These are phyloP conservation scores for Chrysophaeum taylorii DNA, from an alignment of 352 stramenopile genomes.

Conservation along the genomic window DNA sequence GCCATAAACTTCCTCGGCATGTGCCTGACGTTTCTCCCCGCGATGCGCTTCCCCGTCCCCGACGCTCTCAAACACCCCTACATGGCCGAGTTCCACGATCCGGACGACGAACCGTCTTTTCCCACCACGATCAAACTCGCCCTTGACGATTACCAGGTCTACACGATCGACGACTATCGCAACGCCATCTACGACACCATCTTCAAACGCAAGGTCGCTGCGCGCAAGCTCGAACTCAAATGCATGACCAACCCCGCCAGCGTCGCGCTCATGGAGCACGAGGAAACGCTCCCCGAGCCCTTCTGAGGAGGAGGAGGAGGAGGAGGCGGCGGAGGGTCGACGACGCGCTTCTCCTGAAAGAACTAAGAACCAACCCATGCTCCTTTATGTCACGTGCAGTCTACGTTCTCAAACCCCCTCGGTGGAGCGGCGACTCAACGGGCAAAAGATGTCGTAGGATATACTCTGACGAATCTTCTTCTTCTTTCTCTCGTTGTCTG, in stretches of 20 bases:
- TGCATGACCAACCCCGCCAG: background rate
- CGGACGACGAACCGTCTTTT: background rate
- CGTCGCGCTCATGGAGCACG: background rate
- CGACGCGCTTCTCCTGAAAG: too few relatives aligned
- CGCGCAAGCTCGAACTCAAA: background rate
- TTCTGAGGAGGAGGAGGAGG: too few relatives aligned
- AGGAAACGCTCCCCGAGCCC: conserved; percentile 3
- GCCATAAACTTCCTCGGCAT: conserved; percentile 16
- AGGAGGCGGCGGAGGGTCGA: too few relatives aligned
- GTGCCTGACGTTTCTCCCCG: conserved; percentile 14
- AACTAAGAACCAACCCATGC: too few relatives aligned
- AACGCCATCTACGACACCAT: background rate
- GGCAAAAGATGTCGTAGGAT: too few relatives aligned
- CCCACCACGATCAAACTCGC: background rate
- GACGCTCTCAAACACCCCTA: conserved; percentile 17
- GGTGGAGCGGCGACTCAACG: too few relatives aligned
- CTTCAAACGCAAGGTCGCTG: background rate
- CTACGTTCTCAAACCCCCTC: too few relatives aligned
- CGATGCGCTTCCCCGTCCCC: background rate
- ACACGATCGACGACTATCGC: background rate
- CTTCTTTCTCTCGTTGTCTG: too few relatives aligned
- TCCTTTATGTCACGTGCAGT: too few relatives aligned
- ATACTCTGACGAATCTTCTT: too few relatives aligned
- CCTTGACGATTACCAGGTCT: background rate
- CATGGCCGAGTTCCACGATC: conserved; percentile 20